Evolutionary conservation across 257 asterid species (phyloP).

Genomic region (Fraxinus pennsylvanica): DNA sequence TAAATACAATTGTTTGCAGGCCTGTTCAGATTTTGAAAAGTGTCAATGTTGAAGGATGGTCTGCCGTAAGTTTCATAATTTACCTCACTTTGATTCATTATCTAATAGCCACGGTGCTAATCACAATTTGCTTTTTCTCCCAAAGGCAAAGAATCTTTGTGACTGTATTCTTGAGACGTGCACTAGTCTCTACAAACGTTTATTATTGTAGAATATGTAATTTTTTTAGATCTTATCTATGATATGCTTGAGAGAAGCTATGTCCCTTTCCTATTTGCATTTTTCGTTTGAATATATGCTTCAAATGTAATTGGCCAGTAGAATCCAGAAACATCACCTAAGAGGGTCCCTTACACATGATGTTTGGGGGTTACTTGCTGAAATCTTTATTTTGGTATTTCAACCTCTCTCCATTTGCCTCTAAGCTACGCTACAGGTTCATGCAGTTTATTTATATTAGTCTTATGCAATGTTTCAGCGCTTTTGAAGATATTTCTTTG

Average conservation of each 20-base stretch:
- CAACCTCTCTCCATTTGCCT: background rate
- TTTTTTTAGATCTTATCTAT: background rate
- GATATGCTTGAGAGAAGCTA: background rate
- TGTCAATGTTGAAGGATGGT: constrained; percentile 94
- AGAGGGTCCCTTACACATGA: background rate
- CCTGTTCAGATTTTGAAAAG: constrained; percentile 96
- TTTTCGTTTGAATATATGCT: background rate
- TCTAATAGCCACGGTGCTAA: background rate
- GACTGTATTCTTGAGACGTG: background rate
- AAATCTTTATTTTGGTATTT: background rate
- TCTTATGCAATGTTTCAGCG: background rate
- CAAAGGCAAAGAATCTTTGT: background rate
- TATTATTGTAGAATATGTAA: background rate
- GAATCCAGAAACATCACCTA: background rate
- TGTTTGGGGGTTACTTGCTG: background rate
- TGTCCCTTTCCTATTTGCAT: background rate
- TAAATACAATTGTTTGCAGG: constrained; percentile 46
- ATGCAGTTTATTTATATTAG: background rate
- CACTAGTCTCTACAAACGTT: background rate
- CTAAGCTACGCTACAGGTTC: background rate
- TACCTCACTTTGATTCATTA: constrained; percentile 10
- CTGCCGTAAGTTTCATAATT: constrained; percentile 73
- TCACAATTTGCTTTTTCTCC: background rate
- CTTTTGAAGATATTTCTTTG: background rate
- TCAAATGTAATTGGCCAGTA: background rate